These are phyloP conservation scores for Penicillium sp. DNA, from an alignment of 2,329 filamentous ascomycete species.

Conservation along the genomic window DNA sequence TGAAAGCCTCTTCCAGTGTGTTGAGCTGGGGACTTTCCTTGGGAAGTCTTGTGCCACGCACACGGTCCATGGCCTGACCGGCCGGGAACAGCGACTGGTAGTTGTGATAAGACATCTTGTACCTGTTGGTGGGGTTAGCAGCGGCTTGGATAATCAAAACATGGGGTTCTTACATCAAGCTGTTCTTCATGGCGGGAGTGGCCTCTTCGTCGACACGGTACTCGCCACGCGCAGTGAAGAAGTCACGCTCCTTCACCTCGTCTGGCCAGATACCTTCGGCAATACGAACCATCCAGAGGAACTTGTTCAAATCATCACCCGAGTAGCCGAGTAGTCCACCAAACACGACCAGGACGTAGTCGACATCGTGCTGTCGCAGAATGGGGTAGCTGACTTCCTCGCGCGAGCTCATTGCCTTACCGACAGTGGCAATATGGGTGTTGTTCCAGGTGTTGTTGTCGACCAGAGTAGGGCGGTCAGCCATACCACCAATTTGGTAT, in stretches of 20 bases:
- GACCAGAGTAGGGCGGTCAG: constrained; percentile 90
- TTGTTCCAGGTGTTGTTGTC: constrained; percentile 99
- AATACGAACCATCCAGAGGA: constrained; percentile 99
- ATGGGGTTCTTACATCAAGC: constrained; percentile 74
- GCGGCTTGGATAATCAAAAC: background rate
- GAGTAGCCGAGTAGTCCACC: constrained; percentile 95
- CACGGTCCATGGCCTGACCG: constrained; percentile 85
- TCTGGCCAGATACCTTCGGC: constrained; percentile 99
- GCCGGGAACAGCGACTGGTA: constrained; percentile 87
- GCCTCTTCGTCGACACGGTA: constrained; percentile 93
- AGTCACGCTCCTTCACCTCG: constrained; percentile 94
- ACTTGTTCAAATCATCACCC: constrained; percentile 99
- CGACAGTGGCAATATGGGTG: constrained; percentile 97
- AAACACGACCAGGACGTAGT: constrained; percentile 97
- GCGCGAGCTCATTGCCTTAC: constrained; percentile 96
- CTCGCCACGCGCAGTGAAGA: constrained; percentile 90
- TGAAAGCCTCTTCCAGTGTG: constrained; percentile 94
- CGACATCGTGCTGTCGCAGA: constrained; percentile 96
- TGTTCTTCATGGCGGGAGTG: constrained; percentile 97
- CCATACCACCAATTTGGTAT: constrained; percentile 99
- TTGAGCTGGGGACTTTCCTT: constrained; percentile 79
- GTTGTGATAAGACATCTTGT: constrained; percentile 99
- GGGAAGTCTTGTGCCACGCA: constrained; percentile 78
- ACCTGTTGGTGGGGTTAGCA: constrained; percentile 57
- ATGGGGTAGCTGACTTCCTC: constrained; percentile 99